Evolutionary conservation across 331 rosid genomes (phyloP).

Genomic region (Quercus phellos): DNA sequence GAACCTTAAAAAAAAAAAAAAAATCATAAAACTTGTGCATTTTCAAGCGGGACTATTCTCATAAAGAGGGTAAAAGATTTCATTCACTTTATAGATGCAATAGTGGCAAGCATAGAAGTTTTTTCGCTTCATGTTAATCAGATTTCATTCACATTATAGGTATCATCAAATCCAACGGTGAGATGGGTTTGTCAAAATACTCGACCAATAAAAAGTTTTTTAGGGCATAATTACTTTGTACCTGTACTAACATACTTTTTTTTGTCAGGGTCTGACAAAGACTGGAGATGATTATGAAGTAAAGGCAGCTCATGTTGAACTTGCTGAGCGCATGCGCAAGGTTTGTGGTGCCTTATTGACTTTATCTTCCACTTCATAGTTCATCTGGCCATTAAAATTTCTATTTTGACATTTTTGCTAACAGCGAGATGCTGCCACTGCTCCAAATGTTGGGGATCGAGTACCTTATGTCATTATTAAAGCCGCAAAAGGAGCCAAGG

Average conservation of each 20-base stretch:
- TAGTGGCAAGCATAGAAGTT: too few species aligned
- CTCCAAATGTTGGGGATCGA: slow-evolving; percentile 98
- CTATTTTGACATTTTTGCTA: slow-evolving; percentile 20
- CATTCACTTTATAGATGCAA: too few species aligned
- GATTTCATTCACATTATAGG: too few species aligned
- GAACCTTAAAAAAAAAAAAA: too few species aligned
- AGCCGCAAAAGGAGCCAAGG: slow-evolving; percentile 98
- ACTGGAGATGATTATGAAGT: slow-evolving; percentile 98
- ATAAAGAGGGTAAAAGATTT: too few species aligned
- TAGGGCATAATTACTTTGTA: slow-evolving; percentile 16
- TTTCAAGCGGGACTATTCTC: too few species aligned
- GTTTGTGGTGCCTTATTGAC: slow-evolving; percentile 39
- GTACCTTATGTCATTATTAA: slow-evolving; percentile 92
- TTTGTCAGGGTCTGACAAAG: slow-evolving; percentile 80
- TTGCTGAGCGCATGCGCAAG: slow-evolving; percentile 99
- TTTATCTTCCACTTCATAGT: not conserved
- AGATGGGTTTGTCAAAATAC: too few species aligned
- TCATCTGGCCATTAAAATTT: not conserved
- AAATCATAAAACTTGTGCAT: too few species aligned
- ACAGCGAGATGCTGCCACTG: slow-evolving; percentile 97
- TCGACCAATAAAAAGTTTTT: not conserved
- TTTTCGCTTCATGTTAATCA: too few species aligned
- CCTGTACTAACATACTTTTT: not conserved
- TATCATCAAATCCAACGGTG: too few species aligned
- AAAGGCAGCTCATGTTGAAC: slow-evolving; percentile 96